phyloP scores from a whole-genome alignment of 257 asterid species.

The Capsicum pubescens region DNA sequence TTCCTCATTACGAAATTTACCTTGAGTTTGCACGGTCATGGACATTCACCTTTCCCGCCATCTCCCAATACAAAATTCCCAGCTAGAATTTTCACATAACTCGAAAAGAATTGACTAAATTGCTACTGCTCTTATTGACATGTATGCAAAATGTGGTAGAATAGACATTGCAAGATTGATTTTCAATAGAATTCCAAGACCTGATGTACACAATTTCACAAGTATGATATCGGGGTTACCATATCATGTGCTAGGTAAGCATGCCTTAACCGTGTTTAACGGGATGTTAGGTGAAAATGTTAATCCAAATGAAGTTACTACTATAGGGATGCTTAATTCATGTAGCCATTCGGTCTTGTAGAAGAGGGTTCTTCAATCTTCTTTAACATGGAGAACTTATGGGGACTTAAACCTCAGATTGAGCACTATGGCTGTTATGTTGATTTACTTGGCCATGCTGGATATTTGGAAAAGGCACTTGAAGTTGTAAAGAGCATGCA shows the following conservation, averaged over 20 bases:
- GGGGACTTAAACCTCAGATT: conserved; percentile 64
- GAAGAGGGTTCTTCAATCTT: conserved; percentile 65
- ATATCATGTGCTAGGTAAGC: conserved; percentile 65
- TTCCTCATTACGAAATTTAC: no score
- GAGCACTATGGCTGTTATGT: conserved; percentile 83
- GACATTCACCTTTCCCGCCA: conserved; percentile 26
- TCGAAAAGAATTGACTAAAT: conserved; percentile 47
- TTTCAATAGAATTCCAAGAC: conserved; percentile 49
- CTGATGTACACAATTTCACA: conserved; percentile 63
- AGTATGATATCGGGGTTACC: conserved; percentile 79
- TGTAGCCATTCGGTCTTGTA: conserved; percentile 88
- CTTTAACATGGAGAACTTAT: conserved; percentile 60
- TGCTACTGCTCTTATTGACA: conserved; percentile 78
- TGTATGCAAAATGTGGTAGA: conserved; percentile 89
- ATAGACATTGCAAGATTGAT: conserved; percentile 54
- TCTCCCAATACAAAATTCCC: conserved; percentile 36
- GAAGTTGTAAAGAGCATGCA: conserved; percentile 64
- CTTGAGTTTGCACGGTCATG: no score
- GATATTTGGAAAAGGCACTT: conserved; percentile 76
- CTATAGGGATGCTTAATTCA: conserved; percentile 70
- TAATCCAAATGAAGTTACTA: conserved; percentile 63
- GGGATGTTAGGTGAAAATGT: conserved; percentile 59
- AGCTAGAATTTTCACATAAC: conserved; percentile 35
- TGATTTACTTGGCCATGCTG: conserved; percentile 86
- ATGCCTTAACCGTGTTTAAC: conserved; percentile 54